Evolutionary conservation across 1,284 basidiomycete species (phyloP).

Genomic region (Cystobasidiaceae sp.): DNA sequence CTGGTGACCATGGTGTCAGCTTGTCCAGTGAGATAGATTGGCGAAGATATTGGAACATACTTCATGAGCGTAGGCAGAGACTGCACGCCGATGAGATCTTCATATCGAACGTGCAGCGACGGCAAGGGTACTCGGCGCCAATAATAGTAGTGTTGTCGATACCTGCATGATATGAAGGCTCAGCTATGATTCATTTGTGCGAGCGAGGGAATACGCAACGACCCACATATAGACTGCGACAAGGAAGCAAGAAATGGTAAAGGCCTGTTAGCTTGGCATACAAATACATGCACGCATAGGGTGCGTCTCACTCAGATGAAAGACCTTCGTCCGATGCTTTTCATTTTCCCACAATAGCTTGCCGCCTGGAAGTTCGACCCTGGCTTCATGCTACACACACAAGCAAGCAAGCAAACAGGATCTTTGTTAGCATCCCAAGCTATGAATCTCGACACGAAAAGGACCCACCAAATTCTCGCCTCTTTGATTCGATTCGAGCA

Average conservation of each 20-base stretch:
- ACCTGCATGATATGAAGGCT: background rate
- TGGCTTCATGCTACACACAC: constrained; percentile 4
- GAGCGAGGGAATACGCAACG: background rate
- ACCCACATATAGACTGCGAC: background rate
- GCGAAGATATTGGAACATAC: background rate
- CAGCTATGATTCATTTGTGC: background rate
- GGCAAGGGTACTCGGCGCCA: constrained; percentile 3
- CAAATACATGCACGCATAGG: background rate
- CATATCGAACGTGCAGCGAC: background rate
- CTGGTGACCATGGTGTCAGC: no score
- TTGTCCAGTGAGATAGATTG: no score
- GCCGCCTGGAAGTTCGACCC: constrained; percentile 1
- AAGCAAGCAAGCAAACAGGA: background rate
- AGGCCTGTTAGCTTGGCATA: background rate
- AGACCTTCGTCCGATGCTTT: constrained; percentile 8
- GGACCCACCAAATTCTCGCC: constrained; percentile 14
- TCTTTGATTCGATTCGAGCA: constrained; percentile 9
- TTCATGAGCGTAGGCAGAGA: constrained; percentile 5
- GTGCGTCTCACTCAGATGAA: constrained; percentile 2
- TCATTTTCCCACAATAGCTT: constrained; percentile 16
- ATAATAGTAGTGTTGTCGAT: constrained; percentile 11
- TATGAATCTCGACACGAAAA: background rate
- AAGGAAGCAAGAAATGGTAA: background rate
- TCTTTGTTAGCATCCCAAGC: background rate
- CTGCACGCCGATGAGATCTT: background rate